Percentiles rank a stretch among this genome's conserved stretches.
Conservation (phyloP, 176 grass and related monocot genomes). For the Oryza rufipogon region DNA sequence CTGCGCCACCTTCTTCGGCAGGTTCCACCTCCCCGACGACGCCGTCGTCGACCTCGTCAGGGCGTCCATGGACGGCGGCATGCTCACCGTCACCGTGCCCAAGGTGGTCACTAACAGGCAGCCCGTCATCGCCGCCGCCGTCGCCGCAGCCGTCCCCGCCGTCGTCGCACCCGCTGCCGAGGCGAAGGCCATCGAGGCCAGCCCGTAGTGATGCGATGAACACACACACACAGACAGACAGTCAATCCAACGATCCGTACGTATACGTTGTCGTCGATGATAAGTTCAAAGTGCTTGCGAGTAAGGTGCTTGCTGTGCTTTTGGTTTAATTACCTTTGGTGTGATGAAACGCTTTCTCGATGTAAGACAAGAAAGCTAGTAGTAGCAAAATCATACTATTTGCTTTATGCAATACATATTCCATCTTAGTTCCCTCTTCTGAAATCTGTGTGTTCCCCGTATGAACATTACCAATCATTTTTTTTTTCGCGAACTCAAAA, state of each 20-base stretch:
- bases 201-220: constrained; percentile 25
- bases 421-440: neutral
- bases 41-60: constrained; percentile 59
- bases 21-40: constrained; percentile 63
- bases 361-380: neutral
- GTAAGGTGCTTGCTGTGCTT: neutral
- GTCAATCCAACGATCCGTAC: neutral
- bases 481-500: too few species aligned
- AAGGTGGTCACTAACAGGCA: constrained; percentile 40
- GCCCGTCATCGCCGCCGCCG: neutral
- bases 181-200: constrained; percentile 35
- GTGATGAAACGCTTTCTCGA: neutral
- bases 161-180: neutral
- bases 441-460: too few species aligned
- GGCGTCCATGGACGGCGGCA: constrained; percentile 63
- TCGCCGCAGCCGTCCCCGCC: neutral
- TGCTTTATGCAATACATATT: neutral
- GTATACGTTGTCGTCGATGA: neutral
- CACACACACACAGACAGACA: neutral
- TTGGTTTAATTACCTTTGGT: neutral
- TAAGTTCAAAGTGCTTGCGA: neutral
- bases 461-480: too few species aligned
- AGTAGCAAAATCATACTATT: neutral
- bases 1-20: constrained; percentile 58
- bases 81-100: constrained; percentile 71